Percentiles rank a stretch among this genome's conserved stretches.
Evolutionary conservation across 148 eudicot species (phyloP).

Genomic region (Fagopyrum homotropicum): DNA sequence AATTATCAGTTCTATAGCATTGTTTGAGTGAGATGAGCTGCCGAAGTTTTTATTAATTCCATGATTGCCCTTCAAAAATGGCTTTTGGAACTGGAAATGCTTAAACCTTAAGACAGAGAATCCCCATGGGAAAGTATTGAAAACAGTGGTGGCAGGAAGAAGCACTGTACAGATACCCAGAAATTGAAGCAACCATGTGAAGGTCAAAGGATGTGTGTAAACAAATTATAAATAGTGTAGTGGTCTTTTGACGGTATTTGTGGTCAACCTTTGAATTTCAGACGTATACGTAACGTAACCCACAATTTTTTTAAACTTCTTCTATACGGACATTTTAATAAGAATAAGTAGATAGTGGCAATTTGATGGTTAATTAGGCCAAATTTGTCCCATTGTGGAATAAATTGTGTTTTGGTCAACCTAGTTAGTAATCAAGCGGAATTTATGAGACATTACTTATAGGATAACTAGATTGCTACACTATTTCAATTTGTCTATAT

Average conservation of each 20-base stretch:
- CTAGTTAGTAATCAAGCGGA: too few species aligned
- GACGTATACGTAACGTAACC: neutral
- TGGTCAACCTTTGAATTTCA: neutral
- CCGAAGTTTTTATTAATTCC: neutral
- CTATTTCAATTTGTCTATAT: too few species aligned
- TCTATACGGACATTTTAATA: neutral
- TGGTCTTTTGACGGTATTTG: neutral
- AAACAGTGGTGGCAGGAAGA: neutral
- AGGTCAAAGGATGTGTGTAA: neutral
- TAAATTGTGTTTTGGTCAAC: too few species aligned
- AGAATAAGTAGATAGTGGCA: neutral
- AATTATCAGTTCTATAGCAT: neutral
- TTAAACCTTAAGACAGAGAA: neutral
- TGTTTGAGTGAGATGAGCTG: neutral
- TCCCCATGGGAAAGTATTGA: neutral
- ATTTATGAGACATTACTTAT: too few species aligned
- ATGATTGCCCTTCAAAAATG: neutral
- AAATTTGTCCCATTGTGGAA: neutral
- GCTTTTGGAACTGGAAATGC: constrained; percentile 7
- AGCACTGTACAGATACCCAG: neutral
- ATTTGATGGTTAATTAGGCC: neutral
- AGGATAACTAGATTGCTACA: too few species aligned
- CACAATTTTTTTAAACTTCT: neutral
- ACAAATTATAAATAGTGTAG: neutral
- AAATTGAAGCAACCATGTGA: neutral